Conservation (phyloP, 257 asterid genomes). For the Capsicum baccatum region DNA sequence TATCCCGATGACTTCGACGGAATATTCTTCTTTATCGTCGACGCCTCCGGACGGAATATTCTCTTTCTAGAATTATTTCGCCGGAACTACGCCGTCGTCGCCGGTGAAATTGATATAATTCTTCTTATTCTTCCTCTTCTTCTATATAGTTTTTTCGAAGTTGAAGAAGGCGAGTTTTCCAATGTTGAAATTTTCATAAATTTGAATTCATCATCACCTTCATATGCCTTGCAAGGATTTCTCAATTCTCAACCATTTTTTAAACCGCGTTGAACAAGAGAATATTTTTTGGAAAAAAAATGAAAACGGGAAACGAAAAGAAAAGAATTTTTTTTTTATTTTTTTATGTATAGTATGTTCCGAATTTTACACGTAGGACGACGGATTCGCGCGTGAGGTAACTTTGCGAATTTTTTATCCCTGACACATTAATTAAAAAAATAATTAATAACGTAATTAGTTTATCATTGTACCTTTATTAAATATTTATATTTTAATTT, state of each 20-base stretch:
- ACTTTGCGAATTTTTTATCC: too few relatives aligned
- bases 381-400: background rate
- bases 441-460: too few relatives aligned
- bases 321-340: background rate
- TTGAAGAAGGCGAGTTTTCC: constrained; percentile 21
- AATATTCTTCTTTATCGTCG: background rate
- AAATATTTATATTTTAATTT: too few relatives aligned
- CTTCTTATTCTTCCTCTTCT: background rate
- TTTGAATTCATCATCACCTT: background rate
- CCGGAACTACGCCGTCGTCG: constrained; percentile 19
- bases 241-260: background rate
- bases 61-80: background rate
- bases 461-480: too few relatives aligned
- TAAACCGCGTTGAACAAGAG: constrained; percentile 25
- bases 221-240: background rate
- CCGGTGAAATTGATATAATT: background rate
- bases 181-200: constrained; percentile 23
- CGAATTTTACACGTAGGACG: background rate
- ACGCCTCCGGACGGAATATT: background rate
- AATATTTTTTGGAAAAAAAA: background rate
- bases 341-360: background rate
- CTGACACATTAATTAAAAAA: too few relatives aligned
- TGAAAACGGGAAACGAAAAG: too few relatives aligned
- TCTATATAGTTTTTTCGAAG: background rate
- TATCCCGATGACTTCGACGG: too few relatives aligned